Percentiles rank a stretch among this genome's conserved stretches.
These are phyloP conservation scores for Leptomonas pyrrhocoris DNA, from an alignment of 208 protist species.

Conservation along the genomic window DNA sequence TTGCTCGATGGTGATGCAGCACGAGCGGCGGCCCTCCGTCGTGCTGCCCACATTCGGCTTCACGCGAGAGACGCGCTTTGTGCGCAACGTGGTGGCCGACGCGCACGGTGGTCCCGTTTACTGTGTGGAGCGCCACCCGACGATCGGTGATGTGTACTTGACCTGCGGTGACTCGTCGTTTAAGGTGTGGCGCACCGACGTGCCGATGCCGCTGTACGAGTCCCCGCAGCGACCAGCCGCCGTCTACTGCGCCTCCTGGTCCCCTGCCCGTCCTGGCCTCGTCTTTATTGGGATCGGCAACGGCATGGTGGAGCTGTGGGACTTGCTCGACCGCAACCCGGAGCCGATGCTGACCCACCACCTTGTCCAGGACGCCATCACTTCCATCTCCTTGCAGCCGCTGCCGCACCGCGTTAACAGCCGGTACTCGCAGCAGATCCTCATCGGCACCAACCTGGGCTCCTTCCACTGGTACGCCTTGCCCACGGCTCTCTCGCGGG, in stretches of 20 bases:
- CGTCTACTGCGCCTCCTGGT: constrained; percentile 88
- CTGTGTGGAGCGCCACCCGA: constrained; percentile 83
- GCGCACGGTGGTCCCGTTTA: constrained; percentile 82
- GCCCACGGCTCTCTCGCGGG: constrained; percentile 77
- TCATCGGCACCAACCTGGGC: constrained; percentile 84
- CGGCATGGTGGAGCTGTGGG: constrained; percentile 90
- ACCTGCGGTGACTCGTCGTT: constrained; percentile 87
- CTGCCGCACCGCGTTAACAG: constrained; percentile 42
- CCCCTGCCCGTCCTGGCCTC: constrained; percentile 75
- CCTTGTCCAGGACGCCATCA: constrained; percentile 91
- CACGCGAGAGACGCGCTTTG: constrained; percentile 69
- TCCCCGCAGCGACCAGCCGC: constrained; percentile 47
- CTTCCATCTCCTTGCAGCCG: constrained; percentile 86
- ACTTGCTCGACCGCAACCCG: constrained; percentile 90
- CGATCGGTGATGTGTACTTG: constrained; percentile 87
- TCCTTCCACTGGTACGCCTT: constrained; percentile 91
- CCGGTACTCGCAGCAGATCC: constrained; percentile 81
- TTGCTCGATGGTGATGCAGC: constrained; percentile 64
- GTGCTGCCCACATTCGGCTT: constrained; percentile 54
- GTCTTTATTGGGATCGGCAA: constrained; percentile 81
- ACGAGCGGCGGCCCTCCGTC: constrained; percentile 49
- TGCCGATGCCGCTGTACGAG: constrained; percentile 75
- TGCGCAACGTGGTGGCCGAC: constrained; percentile 45
- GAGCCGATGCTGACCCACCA: constrained; percentile 87
- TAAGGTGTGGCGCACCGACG: constrained; percentile 88